Conservation (phyloP, 305 asterid genomes). For the Solanum hybrid region DNA sequence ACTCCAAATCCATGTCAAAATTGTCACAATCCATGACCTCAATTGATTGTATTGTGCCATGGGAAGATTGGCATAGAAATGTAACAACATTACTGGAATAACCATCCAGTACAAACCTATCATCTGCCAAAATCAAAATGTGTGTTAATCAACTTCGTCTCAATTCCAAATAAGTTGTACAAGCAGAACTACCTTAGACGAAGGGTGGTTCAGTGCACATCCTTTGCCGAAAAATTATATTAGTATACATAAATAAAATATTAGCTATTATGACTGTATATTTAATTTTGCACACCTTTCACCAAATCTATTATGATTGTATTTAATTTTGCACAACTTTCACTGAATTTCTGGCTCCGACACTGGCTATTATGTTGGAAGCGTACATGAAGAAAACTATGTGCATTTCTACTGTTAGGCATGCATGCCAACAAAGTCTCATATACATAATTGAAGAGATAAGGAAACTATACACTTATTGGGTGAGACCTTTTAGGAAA, state of each 20-base stretch:
- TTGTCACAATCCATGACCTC: slow-evolving; percentile 53
- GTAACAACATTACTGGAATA: slow-evolving; percentile 56
- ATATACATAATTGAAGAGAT: not conserved
- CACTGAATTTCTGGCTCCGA: accelerated
- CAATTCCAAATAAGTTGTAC: not conserved
- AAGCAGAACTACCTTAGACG: accelerated
- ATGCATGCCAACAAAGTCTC: not conserved
- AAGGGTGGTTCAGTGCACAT: not conserved
- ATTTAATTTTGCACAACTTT: not conserved
- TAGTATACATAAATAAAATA: not conserved
- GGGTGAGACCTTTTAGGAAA: not conserved
- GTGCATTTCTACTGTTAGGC: not conserved
- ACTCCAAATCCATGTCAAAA: slow-evolving; percentile 74
- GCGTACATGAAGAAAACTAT: not conserved
- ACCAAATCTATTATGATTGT: not conserved
- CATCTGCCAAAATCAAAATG: slow-evolving; percentile 41
- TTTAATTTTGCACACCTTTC: not conserved
- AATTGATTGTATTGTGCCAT: slow-evolving; percentile 31
- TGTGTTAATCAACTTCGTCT: not conserved
- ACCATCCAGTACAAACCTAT: slow-evolving; percentile 85
- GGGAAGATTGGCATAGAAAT: slow-evolving; percentile 58
- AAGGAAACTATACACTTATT: not conserved
- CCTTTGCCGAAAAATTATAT: not conserved
- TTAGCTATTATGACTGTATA: not conserved
- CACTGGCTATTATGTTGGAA: not conserved